Evolutionary conservation across 148 eudicot genomes (phyloP).

Genomic region (Amaranthus hypochondriacus): DNA sequence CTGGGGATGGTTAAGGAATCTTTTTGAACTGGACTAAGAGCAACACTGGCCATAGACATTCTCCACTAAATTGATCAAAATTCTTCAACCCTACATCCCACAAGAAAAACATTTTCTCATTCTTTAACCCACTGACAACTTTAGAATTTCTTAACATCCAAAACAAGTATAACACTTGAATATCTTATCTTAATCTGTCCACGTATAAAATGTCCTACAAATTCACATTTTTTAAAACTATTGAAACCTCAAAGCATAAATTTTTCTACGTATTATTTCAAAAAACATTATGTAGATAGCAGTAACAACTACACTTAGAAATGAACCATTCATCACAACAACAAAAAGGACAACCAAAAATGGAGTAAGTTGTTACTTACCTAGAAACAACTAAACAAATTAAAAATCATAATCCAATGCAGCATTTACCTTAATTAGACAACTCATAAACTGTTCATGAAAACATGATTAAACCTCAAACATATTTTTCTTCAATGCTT

Average conservation of each 20-base stretch:
- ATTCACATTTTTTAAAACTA: neutral
- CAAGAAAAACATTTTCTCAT: constrained; percentile 2
- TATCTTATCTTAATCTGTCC: too few relatives aligned
- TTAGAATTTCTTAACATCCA: neutral
- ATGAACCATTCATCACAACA: too few relatives aligned
- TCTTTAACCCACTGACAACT: too few relatives aligned
- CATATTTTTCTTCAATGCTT: too few relatives aligned
- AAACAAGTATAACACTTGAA: too few relatives aligned
- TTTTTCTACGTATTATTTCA: too few relatives aligned
- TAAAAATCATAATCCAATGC: neutral
- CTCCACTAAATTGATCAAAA: constrained; percentile 17
- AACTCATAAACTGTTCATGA: neutral
- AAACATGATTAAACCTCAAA: too few relatives aligned
- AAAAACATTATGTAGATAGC: too few relatives aligned
- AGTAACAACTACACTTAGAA: too few relatives aligned
- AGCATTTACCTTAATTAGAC: neutral
- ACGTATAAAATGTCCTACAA: neutral
- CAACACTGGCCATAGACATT: constrained; percentile 39
- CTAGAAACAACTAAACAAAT: too few relatives aligned
- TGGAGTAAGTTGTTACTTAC: too few relatives aligned
- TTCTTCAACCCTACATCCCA: constrained; percentile 24
- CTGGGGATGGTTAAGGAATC: constrained; percentile 25
- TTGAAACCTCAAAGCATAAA: neutral
- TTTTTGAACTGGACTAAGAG: constrained; percentile 33
- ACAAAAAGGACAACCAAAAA: too few relatives aligned